These are phyloP conservation scores for Thermothielavioides terrestris DNA, from an alignment of 495 filamentous ascomycete genomes.

Conservation along the genomic window DNA sequence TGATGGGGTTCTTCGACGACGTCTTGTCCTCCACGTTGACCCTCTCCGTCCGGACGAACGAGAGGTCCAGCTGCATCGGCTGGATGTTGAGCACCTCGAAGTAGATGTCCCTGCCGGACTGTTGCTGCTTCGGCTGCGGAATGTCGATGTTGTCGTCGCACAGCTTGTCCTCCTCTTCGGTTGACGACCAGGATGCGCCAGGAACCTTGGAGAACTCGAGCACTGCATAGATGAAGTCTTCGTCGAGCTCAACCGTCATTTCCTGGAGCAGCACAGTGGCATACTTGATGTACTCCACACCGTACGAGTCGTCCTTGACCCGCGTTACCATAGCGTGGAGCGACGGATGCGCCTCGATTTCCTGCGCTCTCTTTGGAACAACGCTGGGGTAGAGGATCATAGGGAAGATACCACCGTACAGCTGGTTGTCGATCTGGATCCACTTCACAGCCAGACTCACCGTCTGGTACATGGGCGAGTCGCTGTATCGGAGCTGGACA, in stretches of 20 bases:
- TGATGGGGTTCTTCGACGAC: constrained; percentile 80
- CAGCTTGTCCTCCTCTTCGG: constrained; percentile 68
- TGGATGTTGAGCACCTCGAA: constrained; percentile 95
- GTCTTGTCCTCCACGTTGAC: constrained; percentile 94
- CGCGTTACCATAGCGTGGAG: constrained; percentile 84
- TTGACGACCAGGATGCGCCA: constrained; percentile 83
- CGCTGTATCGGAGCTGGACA: constrained; percentile 81
- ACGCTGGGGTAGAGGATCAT: constrained; percentile 96
- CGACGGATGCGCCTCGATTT: constrained; percentile 93
- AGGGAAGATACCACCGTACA: constrained; percentile 96
- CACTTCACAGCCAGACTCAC: constrained; percentile 85
- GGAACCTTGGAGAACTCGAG: constrained; percentile 92
- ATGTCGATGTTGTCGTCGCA: constrained; percentile 87
- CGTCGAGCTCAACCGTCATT: constrained; percentile 96
- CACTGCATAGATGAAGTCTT: constrained; percentile 94
- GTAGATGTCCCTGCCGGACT: constrained; percentile 85
- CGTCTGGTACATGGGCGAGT: constrained; percentile 88
- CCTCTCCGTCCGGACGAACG: constrained; percentile 91
- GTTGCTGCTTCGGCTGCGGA: constrained; percentile 78
- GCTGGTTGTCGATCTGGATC: constrained; percentile 98
- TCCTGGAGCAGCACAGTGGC: constrained; percentile 88
- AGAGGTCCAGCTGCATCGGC: constrained; percentile 95
- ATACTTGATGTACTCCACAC: constrained; percentile 97
- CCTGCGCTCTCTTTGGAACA: constrained; percentile 95
- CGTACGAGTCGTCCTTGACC: constrained; percentile 97